Evolutionary conservation across 176 grass and related monocot species (phyloP).

Genomic region (Melocanna baccifera): DNA sequence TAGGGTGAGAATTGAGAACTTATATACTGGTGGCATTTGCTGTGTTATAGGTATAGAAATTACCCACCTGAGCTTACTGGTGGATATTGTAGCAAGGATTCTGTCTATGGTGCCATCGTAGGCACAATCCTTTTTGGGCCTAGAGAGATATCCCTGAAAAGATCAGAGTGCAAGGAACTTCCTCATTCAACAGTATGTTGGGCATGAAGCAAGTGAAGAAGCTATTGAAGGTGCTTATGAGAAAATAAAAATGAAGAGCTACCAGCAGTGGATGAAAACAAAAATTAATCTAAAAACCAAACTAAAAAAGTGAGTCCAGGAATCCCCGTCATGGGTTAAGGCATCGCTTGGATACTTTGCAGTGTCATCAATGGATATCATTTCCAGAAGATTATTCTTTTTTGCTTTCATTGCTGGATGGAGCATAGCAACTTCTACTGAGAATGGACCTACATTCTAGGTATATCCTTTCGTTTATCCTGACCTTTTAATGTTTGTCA

Average conservation of each 20-base stretch:
- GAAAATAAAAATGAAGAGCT: constrained; percentile 92
- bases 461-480: constrained; percentile 42
- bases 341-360: constrained; percentile 72
- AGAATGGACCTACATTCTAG: constrained; percentile 95
- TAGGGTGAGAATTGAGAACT: neutral
- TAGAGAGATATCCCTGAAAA: constrained; percentile 97
- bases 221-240: constrained; percentile 94
- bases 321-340: constrained; percentile 82
- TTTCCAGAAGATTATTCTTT: constrained; percentile 78
- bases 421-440: constrained; percentile 81
- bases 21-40: neutral
- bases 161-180: constrained; percentile 73
- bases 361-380: constrained; percentile 65
- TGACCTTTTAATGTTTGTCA: neutral
- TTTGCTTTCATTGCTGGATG: constrained; percentile 93
- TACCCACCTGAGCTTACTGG: constrained; percentile 88
- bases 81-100: constrained; percentile 95
- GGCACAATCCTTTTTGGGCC: constrained; percentile 85
- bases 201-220: constrained; percentile 78
- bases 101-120: constrained; percentile 92
- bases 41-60: constrained; percentile 78
- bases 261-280: constrained; percentile 69
- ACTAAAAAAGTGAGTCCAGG: constrained; percentile 66
- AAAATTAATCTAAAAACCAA: constrained; percentile 93
- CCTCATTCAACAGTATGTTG: constrained; percentile 72